Evolutionary conservation across 345 rosid genomes (phyloP).

Genomic region (Streptanthus diversifolius): DNA sequence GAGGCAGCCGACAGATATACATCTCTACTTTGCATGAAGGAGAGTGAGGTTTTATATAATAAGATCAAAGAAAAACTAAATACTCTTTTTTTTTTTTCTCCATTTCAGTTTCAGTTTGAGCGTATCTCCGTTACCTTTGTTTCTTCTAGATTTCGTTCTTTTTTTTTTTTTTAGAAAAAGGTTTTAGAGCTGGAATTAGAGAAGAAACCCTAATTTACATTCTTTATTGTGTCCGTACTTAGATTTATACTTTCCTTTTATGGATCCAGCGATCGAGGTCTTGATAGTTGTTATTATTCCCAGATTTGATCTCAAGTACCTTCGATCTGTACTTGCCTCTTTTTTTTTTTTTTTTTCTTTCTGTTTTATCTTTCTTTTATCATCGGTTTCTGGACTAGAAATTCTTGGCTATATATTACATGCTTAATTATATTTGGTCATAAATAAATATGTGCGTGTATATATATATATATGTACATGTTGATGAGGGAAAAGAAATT

Average conservation of each 20-base stretch:
- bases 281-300: conserved; percentile 14
- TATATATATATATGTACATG: too few relatives aligned
- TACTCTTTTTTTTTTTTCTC: not conserved
- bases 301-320: conserved; percentile 32
- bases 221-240: conserved; percentile 10
- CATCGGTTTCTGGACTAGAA: conserved; percentile 13
- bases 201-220: conserved; percentile 29
- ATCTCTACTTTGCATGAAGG: conserved; percentile 13
- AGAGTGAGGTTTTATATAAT: not conserved
- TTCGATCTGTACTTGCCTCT: conserved; percentile 31
- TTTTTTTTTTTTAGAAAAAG: not conserved
- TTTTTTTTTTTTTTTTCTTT: not conserved
- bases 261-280: conserved; percentile 19
- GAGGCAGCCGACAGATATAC: not conserved
- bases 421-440: not conserved
- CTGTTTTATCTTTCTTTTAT: not conserved
- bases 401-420: not conserved
- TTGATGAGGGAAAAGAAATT: conserved; percentile 29
- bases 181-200: not conserved
- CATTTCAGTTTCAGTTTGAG: conserved; percentile 8
- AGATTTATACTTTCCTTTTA: conserved; percentile 23
- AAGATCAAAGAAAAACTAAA: not conserved
- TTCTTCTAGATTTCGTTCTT: conserved; percentile 1
- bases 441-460: not conserved
- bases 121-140: not conserved